Base-by-base conservation (phyloP, 1,139 yeast species). In the Candida dubliniensis region DNA sequence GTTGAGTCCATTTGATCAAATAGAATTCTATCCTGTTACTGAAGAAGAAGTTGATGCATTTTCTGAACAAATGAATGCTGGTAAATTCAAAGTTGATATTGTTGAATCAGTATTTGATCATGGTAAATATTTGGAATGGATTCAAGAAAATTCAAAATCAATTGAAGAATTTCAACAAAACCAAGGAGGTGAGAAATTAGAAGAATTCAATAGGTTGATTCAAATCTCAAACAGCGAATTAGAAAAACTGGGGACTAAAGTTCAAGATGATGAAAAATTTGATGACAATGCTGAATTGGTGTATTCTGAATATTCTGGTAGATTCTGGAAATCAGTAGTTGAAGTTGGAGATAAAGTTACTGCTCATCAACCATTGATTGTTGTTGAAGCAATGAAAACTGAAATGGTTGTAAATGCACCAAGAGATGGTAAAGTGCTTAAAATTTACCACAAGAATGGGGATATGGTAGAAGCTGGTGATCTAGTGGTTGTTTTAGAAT, bases 401-500 rank as follows among this genome's bases (percentile, higher is more conserved):
- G 99, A 93, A 65, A 90, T 93, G 96, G 79, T 82, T 41, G 95
- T 91, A 35, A 73, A 69, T 47, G 82, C 97, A 13, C 77, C 96
- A 2, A 75, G 66, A 42, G 73, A 69, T 8, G 98, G 98, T 55
- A 87, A 79, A 60, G 93, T 93, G 14, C 67, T 81, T 42, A 87
- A 88, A 69, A 74, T 93, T 38, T 69, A 82, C 49, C 96, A 87
- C 63, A 75, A 76, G 50, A 88, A 88, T 58, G 98, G 98, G 56
- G 96, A 91, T 60, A 87, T 91, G 87, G 96, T 91, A 35, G 97
- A 91, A 48, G 89, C 96, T 26, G 98, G 98, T 48, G 98, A 91
- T 62, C 68, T 90, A 52, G 96, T 93, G 37, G 97, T 87, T 34
- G 95, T 90, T 23, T 66, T 86, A 39, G 77, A 70, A 54, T 71